Evolutionary conservation across 2,329 filamentous ascomycete species (phyloP).

Genomic region (Annulohypoxylon truncatum): DNA sequence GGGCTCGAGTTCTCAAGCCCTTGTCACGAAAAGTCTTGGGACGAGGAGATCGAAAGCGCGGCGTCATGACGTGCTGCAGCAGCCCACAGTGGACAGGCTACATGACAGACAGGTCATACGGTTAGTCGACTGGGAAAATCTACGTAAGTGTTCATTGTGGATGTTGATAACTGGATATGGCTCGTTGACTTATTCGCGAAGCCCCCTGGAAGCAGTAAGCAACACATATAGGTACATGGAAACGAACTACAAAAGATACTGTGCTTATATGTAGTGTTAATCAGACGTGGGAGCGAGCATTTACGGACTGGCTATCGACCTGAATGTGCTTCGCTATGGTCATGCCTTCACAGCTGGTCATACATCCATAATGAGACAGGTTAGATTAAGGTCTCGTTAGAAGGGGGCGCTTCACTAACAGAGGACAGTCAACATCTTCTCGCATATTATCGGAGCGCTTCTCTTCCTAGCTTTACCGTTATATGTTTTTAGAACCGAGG

Average conservation of each 20-base stretch:
- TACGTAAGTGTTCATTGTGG: conserved; percentile 17
- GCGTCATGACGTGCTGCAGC: neutral
- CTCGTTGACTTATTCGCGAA: conserved; percentile 12
- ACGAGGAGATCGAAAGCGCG: neutral
- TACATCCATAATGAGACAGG: conserved; percentile 54
- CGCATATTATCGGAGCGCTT: conserved; percentile 56
- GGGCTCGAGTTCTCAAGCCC: conserved; percentile 23
- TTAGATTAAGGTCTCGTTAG: conserved; percentile 27
- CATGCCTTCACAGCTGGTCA: conserved; percentile 47
- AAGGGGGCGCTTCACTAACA: neutral
- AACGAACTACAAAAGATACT: neutral
- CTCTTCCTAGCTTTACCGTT: conserved; percentile 55
- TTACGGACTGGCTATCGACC: conserved; percentile 40
- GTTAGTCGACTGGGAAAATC: conserved; percentile 32
- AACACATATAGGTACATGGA: neutral
- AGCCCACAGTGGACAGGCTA: neutral
- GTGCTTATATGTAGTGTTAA: conserved; percentile 5
- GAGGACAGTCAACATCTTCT: conserved; percentile 59
- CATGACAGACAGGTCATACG: neutral
- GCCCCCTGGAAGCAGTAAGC: conserved; percentile 43
- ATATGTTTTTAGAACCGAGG: conserved; percentile 52
- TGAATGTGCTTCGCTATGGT: conserved; percentile 29
- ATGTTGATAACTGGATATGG: neutral
- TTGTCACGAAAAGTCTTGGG: conserved; percentile 1
- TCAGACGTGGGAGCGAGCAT: conserved; percentile 41